These are phyloP conservation scores for Xanthoconium purpureum DNA, from an alignment of 768 basidiomycete genomes.

Conservation along the genomic window DNA sequence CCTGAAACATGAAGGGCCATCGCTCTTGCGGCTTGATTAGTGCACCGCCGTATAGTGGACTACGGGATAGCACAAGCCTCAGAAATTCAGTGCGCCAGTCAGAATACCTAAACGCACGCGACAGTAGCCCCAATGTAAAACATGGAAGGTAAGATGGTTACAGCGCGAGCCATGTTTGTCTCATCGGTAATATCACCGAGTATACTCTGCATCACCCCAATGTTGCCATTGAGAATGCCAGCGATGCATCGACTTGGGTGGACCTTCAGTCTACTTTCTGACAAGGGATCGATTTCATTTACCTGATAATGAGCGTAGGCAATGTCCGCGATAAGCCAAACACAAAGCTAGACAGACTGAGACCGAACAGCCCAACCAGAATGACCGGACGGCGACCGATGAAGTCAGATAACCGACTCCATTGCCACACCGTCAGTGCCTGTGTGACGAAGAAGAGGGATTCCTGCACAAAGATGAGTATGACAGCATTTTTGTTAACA, in stretches of 20 bases:
- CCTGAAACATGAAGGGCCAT: too few species aligned
- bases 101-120: too few species aligned
- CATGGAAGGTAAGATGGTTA: too few species aligned
- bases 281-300: not conserved
- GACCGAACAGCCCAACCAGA: constrained; percentile 51
- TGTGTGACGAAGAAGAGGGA: constrained; percentile 61
- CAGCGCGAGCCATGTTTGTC: too few species aligned
- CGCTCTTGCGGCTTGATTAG: too few species aligned
- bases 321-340: constrained; percentile 64
- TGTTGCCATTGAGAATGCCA: constrained; percentile 38
- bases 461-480: constrained; percentile 38
- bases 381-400: constrained; percentile 61
- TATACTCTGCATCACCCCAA: too few species aligned
- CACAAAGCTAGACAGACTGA: constrained; percentile 48
- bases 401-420: constrained; percentile 60
- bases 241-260: constrained; percentile 33
- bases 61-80: constrained; percentile 24
- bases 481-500: not conserved
- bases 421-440: constrained; percentile 55
- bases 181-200: too few species aligned
- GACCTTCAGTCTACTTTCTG: constrained; percentile 7
- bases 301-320: constrained; percentile 54
- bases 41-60: constrained; percentile 60
- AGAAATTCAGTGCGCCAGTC: too few species aligned
- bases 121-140: too few species aligned